Conservation (phyloP, 1,284 basidiomycete species). For the Irpex sp. region DNA sequence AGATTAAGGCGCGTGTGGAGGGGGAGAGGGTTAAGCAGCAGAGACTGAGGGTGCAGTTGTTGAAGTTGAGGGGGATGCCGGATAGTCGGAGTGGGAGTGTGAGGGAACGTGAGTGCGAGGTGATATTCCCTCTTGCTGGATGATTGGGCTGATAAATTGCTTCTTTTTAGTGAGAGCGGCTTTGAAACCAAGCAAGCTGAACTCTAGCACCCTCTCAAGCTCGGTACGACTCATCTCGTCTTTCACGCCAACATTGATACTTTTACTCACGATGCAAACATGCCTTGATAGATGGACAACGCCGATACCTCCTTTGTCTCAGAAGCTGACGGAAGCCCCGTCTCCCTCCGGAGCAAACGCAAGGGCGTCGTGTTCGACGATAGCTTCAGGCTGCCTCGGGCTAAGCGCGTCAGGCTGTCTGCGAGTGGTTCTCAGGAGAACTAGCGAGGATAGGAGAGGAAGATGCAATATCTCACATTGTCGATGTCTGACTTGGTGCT, state of each 20-base stretch:
- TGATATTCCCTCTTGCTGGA: not conserved
- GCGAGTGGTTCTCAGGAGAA: not conserved
- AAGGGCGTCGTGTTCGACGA: slow-evolving; percentile 18
- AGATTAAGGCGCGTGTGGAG: slow-evolving; percentile 13
- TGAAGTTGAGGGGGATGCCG: slow-evolving; percentile 6
- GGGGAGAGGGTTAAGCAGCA: slow-evolving; percentile 19
- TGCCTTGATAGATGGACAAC: not conserved
- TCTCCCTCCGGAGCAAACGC: slow-evolving; percentile 20
- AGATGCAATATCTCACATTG: too few relatives aligned
- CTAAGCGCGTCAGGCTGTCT: slow-evolving; percentile 9
- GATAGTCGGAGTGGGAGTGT: not conserved
- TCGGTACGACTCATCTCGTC: not conserved
- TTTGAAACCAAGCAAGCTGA: not conserved
- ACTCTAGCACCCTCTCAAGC: not conserved
- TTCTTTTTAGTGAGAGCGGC: not conserved
- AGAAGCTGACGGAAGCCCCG: slow-evolving; percentile 12
- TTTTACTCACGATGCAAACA: not conserved
- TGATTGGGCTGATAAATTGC: too few relatives aligned
- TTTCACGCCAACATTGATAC: not conserved
- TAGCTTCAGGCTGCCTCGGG: slow-evolving; percentile 7
- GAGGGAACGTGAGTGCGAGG: slow-evolving; percentile 2
- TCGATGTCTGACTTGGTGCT: too few relatives aligned
- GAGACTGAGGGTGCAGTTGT: slow-evolving; percentile 15
- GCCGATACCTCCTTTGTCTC: slow-evolving; percentile 5
- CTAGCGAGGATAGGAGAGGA: too few relatives aligned